Conservation (phyloP, 129 eudicot genomes). For the Calendula officinalis region DNA sequence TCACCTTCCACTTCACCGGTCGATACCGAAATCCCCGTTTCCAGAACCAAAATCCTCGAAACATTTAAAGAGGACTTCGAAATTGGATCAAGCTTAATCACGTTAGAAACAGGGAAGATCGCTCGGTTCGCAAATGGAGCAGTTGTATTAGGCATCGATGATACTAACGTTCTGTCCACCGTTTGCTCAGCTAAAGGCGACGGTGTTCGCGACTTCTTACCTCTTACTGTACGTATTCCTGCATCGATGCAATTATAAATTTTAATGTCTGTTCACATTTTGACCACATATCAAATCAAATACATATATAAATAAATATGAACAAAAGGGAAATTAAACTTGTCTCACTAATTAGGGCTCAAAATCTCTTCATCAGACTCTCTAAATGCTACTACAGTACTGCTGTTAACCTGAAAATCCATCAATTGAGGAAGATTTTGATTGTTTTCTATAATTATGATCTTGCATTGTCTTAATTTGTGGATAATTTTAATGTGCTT, state of each 20-base stretch:
- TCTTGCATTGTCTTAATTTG: neutral
- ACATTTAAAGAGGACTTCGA: slow-evolving; percentile 76
- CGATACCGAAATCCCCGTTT: slow-evolving; percentile 31
- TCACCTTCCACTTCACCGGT: slow-evolving; percentile 30
- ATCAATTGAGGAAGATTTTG: neutral
- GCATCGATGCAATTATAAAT: neutral
- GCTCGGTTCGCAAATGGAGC: slow-evolving; percentile 94
- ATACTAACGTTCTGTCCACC: slow-evolving; percentile 86
- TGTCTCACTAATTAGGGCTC: no score
- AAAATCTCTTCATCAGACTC: no score
- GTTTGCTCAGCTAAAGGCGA: slow-evolving; percentile 61
- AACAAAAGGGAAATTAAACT: slow-evolving; percentile 20
- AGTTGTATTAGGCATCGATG: slow-evolving; percentile 71
- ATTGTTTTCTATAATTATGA: neutral
- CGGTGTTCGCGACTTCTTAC: slow-evolving; percentile 59
- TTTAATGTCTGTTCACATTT: neutral
- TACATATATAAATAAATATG: slow-evolving; percentile 5
- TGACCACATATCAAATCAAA: neutral
- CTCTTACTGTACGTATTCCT: slow-evolving; percentile 73
- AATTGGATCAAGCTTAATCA: slow-evolving; percentile 59
- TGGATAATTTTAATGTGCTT: slow-evolving; percentile 12
- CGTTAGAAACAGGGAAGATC: slow-evolving; percentile 78
- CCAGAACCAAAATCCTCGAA: slow-evolving; percentile 68
- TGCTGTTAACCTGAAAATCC: no score
- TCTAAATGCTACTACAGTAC: no score